Conservation (phyloP, 2,329 filamentous ascomycete genomes). For the Fusarium lyarnte region DNA sequence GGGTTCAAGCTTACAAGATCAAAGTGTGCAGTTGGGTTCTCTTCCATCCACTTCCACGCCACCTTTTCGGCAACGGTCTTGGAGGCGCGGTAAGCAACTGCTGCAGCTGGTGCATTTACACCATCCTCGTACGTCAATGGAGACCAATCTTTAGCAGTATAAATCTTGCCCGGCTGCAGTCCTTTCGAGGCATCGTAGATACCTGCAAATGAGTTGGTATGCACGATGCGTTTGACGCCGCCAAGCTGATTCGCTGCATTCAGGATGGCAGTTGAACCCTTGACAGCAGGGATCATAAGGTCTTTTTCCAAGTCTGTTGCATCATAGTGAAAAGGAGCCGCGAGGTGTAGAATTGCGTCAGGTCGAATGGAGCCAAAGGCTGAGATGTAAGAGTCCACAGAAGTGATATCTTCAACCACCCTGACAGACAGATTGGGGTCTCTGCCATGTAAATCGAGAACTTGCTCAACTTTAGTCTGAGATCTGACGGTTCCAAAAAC, state of each 20-base stretch:
- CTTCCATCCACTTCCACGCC: constrained; percentile 5
- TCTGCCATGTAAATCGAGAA: neutral
- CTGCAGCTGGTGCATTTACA: neutral
- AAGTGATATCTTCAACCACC: constrained; percentile 3
- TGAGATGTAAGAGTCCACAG: neutral
- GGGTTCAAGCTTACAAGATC: constrained; percentile 3
- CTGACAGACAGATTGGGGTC: constrained; percentile 5
- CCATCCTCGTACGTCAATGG: constrained; percentile 5
- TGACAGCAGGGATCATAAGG: constrained; percentile 5
- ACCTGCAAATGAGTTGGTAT: constrained; percentile 11
- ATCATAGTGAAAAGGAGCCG: constrained; percentile 4
- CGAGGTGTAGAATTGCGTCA: constrained; percentile 3
- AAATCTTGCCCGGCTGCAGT: neutral
- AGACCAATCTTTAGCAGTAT: constrained; percentile 3
- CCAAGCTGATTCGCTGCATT: neutral
- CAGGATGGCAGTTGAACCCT: constrained; percentile 4
- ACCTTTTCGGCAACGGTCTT: constrained; percentile 11
- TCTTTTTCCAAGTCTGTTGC: neutral
- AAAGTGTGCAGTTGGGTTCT: neutral
- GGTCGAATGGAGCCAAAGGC: neutral
- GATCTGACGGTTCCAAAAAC: constrained; percentile 2
- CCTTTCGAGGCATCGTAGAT: constrained; percentile 9
- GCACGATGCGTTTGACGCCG: neutral
- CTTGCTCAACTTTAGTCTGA: neutral
- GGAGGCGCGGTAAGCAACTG: neutral